Evolutionary conservation across 2,329 filamentous ascomycete species (phyloP), one percentile per base, ranked within the genome.

Genomic region (Colletotrichum lindemuthianum): DNA sequence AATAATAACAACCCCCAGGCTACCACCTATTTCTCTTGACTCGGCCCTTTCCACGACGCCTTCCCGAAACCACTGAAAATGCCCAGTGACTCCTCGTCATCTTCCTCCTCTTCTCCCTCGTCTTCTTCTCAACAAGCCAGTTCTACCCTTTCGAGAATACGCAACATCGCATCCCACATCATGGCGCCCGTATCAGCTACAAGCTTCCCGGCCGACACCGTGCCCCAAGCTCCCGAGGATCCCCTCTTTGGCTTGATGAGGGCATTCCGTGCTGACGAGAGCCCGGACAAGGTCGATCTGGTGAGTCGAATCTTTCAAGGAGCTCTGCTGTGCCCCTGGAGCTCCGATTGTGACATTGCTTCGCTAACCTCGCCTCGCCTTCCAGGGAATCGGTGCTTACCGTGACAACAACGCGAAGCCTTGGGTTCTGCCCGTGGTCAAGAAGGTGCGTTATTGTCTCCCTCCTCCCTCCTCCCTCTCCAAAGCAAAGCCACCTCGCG

Each of bases 371-470:
- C 1, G 0, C 54, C 61, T 57, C 36, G 43, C 43, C 43, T 50
- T 40, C 34, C 63, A 88, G 86, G 88, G 88, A 63, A 89, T 98
- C 81, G 96, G 96, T 71, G 96, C 96, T 64, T 99, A 99, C 81
- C 87, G 96, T 76, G 96, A 97, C 75, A 86, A 98, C 81, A 91
- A 94, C 75, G 95, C 93, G 67, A 98, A 98, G 83, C 96, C 96
- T 3, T 99, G 96, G 96, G 89, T 99, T 67, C 81, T 99, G 68
- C 95, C 96, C 16, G 95, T 98, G 2, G 95, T 98, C 67, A 96
- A 93, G 82, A 96, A 97, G 92, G 95, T 97, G 82, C 75, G 82
- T 71, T 48, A 4, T 8, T 45, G 9, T 41, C 11, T 34, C 33
- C 9, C 5, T 32, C 53, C 34, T 16, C 15, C 16, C 15, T 33